phyloP scores from a whole-genome alignment of 225 moss, liverwort and hornwort genomes.

The Ulota crispa region DNA sequence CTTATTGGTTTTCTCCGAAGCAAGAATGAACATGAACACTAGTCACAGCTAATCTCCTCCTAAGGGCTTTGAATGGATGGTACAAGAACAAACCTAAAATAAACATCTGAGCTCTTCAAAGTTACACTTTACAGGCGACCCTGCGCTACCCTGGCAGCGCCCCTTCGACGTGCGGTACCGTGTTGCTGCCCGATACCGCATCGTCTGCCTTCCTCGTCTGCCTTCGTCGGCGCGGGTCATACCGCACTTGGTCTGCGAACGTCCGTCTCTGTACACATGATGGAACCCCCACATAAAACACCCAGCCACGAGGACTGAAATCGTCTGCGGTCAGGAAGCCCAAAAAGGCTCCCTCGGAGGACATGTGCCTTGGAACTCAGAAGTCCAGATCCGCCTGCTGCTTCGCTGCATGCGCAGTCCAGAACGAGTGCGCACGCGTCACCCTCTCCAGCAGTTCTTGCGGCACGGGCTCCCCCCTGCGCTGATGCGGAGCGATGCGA shows the following conservation, averaged over 20 bases:
- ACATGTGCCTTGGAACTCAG: constrained; percentile 19
- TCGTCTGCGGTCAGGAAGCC: constrained; percentile 3
- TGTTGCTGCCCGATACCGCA: constrained; percentile 26
- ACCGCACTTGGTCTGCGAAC: constrained; percentile 25
- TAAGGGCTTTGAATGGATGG: constrained; percentile 51
- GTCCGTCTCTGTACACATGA: constrained; percentile 26
- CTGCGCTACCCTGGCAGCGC: constrained; percentile 17
- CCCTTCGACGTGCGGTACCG: constrained; percentile 17
- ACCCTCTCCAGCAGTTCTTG: constrained; percentile 67
- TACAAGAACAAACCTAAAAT: constrained; percentile 60
- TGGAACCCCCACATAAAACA: constrained; percentile 9
- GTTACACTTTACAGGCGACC: constrained; percentile 58
- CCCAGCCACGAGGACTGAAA: constrained; percentile 4
- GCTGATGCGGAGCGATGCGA: constrained; percentile 71
- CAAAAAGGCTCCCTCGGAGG: background rate
- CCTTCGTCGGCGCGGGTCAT: background rate
- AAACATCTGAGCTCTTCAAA: constrained; percentile 47
- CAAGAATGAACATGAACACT: constrained; percentile 54
- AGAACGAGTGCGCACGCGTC: constrained; percentile 60
- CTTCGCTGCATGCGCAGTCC: constrained; percentile 71
- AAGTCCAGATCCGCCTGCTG: constrained; percentile 73
- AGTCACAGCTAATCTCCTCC: constrained; percentile 42
- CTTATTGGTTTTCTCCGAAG: constrained; percentile 46
- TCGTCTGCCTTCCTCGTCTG: background rate
- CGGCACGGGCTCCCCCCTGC: constrained; percentile 68